Evolutionary conservation across 768 basidiomycete genomes (phyloP), one percentile per base, ranked within the genome.

Genomic region (Trametes sanguinea): DNA sequence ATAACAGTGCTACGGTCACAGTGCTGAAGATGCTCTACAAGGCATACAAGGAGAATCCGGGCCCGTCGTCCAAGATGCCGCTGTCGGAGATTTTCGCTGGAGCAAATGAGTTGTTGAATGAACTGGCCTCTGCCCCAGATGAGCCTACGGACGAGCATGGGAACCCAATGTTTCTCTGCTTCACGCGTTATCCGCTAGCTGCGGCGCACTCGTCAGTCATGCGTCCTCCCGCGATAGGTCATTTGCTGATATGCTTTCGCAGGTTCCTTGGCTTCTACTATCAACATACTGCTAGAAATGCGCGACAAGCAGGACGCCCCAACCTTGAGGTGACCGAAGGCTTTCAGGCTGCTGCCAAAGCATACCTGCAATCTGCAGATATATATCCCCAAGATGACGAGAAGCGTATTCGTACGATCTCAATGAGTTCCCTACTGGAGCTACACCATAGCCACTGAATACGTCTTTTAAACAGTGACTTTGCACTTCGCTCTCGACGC

Each of bases 241-340:
- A 22, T 22, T 22, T 22, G 22, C 22, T 22, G 22, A 22, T 22
- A 22, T 22, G 22, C 22, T 27, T 4, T 35, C 2, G 10, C 33
- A 69, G 64, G 2, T 51, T 59, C 13, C 42, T 44, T 22, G 69
- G 59, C 2, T 62, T 64, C 35, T 68, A 58, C 47, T 62, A 67
- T 44, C 43, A 44, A n/a, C 46, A 58, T 16, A 62, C 47, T 22
- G 65, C 62, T 2, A 43, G 27, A n/a, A 35, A 51, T 13, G 42
- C 46, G 16, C 40, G 35, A 11, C 35, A 37, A 11, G 35, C 35
- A 37, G 35, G 35, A 6, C 1, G 35, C 2, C 35, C 35, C 35
- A 11, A 6, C 35, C 0, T 2, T 1, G 54, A 54, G 9, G 30
- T 55, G 6, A 1, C 11, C 2, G 53, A 58, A 7, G 51, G 55